Evolutionary conservation across 352 stramenopile species (phyloP), one percentile per base, ranked within the genome.

Genomic region (Globisporangium spiculum): DNA sequence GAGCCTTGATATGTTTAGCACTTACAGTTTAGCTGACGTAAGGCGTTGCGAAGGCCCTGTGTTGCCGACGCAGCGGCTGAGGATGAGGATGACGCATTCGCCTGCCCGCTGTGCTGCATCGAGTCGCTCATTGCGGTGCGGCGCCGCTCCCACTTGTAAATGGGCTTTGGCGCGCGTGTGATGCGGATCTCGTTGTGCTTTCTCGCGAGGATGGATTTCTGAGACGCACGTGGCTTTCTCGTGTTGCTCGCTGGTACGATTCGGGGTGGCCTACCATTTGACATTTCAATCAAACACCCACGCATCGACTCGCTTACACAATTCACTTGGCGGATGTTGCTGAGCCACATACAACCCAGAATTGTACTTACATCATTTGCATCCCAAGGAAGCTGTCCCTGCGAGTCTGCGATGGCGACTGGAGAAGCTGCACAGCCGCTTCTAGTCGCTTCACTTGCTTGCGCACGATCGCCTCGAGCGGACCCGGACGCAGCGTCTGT

Each of bases 91-190:
- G 60, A 60, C 2, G 30, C 9, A 4, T 63, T 54, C 5, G 48
- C 53, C 3, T 62, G 20, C 6, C 67, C 48, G 4, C 24, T 3
- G 20, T 53, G 26, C 44, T 65, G 60, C 20, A 36, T 34, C 10
- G 60, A 30, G 54, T 59, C 26, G 38, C 38, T 46, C 38, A 20
- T 46, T 18, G 12, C 14, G 1, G 68, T 70, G 18, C 63, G 71
- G 18, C 79, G 72, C 46, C 77, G 81, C 50, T 89, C 81, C 81
- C 81, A 89, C 32, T 75, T 75, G 53, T 89, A 89, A 18, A 88
- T 78, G 1, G 81, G 79, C 57, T 89, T 89, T 27, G 73, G 70
- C 1, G 73, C 44, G 22, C 74, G 77, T 30, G 66, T 76, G 18
- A 72, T 66, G 8, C 71, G 65, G 18, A 78, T 64, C 56, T 86